A percentile compares a stretch with the other conserved stretches of the same genome.
These are phyloP conservation scores for Globisporangium canariense DNA, from an alignment of 352 stramenopile species.

Conservation along the genomic window DNA sequence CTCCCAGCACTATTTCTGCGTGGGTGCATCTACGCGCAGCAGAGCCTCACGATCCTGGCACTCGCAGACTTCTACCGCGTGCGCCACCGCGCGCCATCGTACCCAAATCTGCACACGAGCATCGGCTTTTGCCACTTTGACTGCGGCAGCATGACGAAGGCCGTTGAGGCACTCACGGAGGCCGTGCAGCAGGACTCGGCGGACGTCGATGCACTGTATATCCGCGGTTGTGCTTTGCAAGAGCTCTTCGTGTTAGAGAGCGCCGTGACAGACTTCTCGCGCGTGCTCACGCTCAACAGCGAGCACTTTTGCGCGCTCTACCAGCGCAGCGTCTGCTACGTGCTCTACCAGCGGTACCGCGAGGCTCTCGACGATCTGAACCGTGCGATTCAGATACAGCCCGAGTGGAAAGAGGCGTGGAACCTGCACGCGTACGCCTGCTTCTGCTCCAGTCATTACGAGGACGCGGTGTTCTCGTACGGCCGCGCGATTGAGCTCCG, in stretches of 20 bases:
- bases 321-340: slow-evolving; percentile 37
- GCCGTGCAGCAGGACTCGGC: slow-evolving; percentile 23
- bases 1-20: slow-evolving; percentile 50
- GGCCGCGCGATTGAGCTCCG: slow-evolving; percentile 29
- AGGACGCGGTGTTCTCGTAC: slow-evolving; percentile 33
- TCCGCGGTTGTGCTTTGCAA: slow-evolving; percentile 46
- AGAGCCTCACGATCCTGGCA: slow-evolving; percentile 43
- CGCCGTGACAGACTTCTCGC: slow-evolving; percentile 40
- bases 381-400: slow-evolving; percentile 24
- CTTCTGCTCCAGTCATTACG: slow-evolving; percentile 33
- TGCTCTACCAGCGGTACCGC: slow-evolving; percentile 32
- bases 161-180: slow-evolving; percentile 44
- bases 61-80: slow-evolving; percentile 55
- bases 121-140: slow-evolving; percentile 59
- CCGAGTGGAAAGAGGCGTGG: slow-evolving; percentile 41
- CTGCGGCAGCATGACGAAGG: slow-evolving; percentile 33
- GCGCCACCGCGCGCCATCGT: slow-evolving; percentile 37
- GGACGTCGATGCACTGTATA: slow-evolving; percentile 37
- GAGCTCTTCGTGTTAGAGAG: slow-evolving; percentile 42
- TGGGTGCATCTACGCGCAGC: slow-evolving; percentile 47
- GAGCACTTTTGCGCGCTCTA: slow-evolving; percentile 29
- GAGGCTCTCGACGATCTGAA: slow-evolving; percentile 27
- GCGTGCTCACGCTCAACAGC: slow-evolving; percentile 18
- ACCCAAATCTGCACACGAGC: slow-evolving; percentile 42
- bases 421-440: slow-evolving; percentile 38